Conservation (phyloP, 768 basidiomycete genomes). For the Kwoniella pini region DNA sequence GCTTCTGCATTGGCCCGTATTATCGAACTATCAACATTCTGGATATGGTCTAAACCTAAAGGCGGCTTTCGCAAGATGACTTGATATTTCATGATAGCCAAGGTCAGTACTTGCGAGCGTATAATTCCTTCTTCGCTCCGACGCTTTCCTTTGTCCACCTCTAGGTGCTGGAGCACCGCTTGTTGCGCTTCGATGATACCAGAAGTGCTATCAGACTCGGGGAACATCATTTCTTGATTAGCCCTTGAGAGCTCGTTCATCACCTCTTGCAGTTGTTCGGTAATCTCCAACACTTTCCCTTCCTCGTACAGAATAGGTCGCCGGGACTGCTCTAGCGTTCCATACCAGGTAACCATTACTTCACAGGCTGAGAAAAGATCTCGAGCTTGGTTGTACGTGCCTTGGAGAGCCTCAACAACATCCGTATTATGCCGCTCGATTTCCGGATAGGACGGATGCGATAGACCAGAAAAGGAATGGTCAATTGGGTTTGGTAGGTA, state of each 20-base stretch:
- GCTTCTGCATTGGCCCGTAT: not conserved
- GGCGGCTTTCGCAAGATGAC: not conserved
- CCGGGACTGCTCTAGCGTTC: conserved; percentile 6
- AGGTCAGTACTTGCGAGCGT: not conserved
- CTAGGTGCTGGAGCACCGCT: too few relatives aligned
- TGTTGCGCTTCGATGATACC: too few relatives aligned
- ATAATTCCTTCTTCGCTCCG: not conserved
- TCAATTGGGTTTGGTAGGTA: conserved; percentile 12
- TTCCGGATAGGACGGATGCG: conserved; percentile 27
- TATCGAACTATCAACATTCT: not conserved
- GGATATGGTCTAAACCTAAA: too few relatives aligned
- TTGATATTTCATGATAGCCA: conserved; percentile 11
- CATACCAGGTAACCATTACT: not conserved
- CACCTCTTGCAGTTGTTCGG: not conserved
- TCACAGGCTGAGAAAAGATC: not conserved
- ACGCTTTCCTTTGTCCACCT: not conserved
- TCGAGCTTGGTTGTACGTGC: not conserved
- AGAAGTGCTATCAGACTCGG: too few relatives aligned
- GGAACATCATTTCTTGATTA: too few relatives aligned
- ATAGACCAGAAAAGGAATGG: conserved; percentile 14
- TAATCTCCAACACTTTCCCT: not conserved
- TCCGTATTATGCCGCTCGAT: conserved; percentile 11
- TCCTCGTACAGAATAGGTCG: not conserved
- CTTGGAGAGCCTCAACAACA: conserved; percentile 3
- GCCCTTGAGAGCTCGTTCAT: not conserved